These are phyloP conservation scores for Miamiensis avidus DNA, from an alignment of 169 alveolate species.

Conservation along the genomic window DNA sequence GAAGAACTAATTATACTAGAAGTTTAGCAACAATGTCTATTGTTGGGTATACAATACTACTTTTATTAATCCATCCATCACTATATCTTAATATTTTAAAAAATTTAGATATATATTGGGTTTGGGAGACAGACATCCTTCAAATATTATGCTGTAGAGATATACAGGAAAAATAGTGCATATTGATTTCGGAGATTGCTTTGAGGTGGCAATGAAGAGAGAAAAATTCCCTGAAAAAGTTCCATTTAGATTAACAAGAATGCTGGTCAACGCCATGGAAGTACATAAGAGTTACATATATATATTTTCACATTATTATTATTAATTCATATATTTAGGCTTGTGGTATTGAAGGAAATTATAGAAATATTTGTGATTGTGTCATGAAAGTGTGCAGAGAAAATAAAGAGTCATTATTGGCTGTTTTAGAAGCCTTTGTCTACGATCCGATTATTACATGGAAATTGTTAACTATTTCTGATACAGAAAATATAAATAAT, in stretches of 20 bases:
- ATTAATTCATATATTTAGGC: slow-evolving; percentile 19
- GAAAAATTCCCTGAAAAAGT: slow-evolving; percentile 96
- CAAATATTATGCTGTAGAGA: slow-evolving; percentile 93
- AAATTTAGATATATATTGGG: slow-evolving; percentile 93
- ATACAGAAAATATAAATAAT: slow-evolving; percentile 57
- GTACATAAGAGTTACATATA: not conserved
- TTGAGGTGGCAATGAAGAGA: slow-evolving; percentile 95
- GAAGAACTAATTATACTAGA: slow-evolving; percentile 89
- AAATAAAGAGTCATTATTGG: slow-evolving; percentile 85
- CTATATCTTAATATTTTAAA: too few species aligned
- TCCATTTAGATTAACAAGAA: slow-evolving; percentile 97
- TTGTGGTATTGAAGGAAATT: slow-evolving; percentile 74
- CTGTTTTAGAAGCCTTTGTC: slow-evolving; percentile 93
- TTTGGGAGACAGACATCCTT: slow-evolving; percentile 98
- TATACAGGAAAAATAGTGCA: slow-evolving; percentile 91
- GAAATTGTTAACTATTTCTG: slow-evolving; percentile 76
- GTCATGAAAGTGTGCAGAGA: slow-evolving; percentile 84
- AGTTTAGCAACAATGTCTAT: slow-evolving; percentile 95
- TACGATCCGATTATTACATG: slow-evolving; percentile 95
- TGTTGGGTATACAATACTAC: too few species aligned
- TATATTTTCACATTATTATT: too few species aligned
- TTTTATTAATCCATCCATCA: too few species aligned
- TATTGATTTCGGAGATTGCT: slow-evolving; percentile 98
- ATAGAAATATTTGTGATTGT: slow-evolving; percentile 84
- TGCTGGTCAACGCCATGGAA: slow-evolving; percentile 95